Evolutionary conservation across 768 basidiomycete species (phyloP).

Genomic region (Rhizopogon sp.): DNA sequence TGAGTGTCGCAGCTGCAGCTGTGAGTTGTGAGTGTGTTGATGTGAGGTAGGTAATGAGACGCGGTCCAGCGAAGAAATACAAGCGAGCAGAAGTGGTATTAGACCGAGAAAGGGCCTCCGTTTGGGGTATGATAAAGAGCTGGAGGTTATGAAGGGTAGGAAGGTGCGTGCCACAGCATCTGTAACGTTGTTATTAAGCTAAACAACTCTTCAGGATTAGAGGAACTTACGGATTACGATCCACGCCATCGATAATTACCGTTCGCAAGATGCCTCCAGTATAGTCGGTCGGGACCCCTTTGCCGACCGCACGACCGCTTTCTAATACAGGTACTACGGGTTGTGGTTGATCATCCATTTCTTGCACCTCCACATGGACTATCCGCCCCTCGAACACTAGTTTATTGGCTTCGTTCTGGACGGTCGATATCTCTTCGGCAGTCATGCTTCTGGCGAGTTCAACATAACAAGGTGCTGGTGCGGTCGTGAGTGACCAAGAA

Average conservation of each 20-base stretch:
- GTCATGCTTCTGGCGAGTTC: constrained; percentile 71
- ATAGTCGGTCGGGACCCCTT: constrained; percentile 63
- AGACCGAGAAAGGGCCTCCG: constrained; percentile 59
- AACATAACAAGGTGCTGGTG: constrained; percentile 68
- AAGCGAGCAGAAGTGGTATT: constrained; percentile 63
- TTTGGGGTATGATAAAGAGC: constrained; percentile 66
- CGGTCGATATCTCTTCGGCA: constrained; percentile 49
- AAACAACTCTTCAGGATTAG: constrained; percentile 7
- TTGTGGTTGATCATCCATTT: constrained; percentile 42
- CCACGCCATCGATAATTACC: constrained; percentile 77
- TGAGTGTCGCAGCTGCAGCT: constrained; percentile 53
- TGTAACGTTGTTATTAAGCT: constrained; percentile 17
- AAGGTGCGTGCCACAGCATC: constrained; percentile 82
- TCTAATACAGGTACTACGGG: constrained; percentile 30
- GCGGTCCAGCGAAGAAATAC: constrained; percentile 79
- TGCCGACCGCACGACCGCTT: constrained; percentile 48
- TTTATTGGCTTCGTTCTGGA: constrained; percentile 62
- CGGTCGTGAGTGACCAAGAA: constrained; percentile 74
- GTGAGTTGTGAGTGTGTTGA: constrained; percentile 53
- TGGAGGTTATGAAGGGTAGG: constrained; percentile 72
- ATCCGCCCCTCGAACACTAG: constrained; percentile 65
- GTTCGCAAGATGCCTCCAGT: constrained; percentile 75
- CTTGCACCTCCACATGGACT: constrained; percentile 72
- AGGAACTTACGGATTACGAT: constrained; percentile 65
- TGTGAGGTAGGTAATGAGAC: constrained; percentile 60